These are phyloP conservation scores for Plasmopara muralis DNA, from an alignment of 352 stramenopile species.

Conservation along the genomic window DNA sequence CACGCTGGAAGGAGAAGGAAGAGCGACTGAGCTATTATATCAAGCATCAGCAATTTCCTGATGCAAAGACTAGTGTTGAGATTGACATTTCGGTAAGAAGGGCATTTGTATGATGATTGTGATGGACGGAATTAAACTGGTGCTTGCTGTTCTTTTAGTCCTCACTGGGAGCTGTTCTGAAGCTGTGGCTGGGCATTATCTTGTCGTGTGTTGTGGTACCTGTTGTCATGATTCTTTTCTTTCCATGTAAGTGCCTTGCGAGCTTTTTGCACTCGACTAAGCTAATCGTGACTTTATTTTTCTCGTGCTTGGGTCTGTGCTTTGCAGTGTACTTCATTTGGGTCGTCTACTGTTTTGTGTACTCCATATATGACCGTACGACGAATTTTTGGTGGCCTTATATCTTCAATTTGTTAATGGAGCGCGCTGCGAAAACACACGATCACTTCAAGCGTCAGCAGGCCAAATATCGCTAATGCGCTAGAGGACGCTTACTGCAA, in stretches of 20 bases:
- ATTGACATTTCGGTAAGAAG: conserved; percentile 36
- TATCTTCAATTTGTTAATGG: conserved; percentile 72
- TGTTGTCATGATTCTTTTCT: conserved; percentile 74
- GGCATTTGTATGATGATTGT: background rate
- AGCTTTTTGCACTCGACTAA: conserved; percentile 5
- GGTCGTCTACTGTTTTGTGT: conserved; percentile 79
- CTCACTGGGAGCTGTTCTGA: conserved; percentile 56
- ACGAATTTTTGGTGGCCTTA: conserved; percentile 84
- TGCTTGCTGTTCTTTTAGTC: conserved; percentile 26
- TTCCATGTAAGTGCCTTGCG: conserved; percentile 43
- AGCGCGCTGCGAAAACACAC: conserved; percentile 55
- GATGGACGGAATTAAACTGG: conserved; percentile 4
- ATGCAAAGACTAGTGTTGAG: conserved; percentile 23
- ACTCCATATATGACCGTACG: conserved; percentile 77
- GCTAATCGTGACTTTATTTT: background rate
- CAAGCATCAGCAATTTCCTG: conserved; percentile 52
- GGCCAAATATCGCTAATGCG: conserved; percentile 22
- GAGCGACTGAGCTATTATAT: conserved; percentile 70
- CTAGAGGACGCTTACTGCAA: conserved; percentile 2
- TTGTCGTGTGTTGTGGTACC: conserved; percentile 59
- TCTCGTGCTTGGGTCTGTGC: background rate
- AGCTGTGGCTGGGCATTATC: conserved; percentile 66
- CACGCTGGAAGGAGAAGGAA: conserved; percentile 72
- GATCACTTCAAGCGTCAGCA: conserved; percentile 37
- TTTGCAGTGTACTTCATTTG: conserved; percentile 68